Conservation (phyloP, 129 eudicot species). For the Artemisia argyi region DNA sequence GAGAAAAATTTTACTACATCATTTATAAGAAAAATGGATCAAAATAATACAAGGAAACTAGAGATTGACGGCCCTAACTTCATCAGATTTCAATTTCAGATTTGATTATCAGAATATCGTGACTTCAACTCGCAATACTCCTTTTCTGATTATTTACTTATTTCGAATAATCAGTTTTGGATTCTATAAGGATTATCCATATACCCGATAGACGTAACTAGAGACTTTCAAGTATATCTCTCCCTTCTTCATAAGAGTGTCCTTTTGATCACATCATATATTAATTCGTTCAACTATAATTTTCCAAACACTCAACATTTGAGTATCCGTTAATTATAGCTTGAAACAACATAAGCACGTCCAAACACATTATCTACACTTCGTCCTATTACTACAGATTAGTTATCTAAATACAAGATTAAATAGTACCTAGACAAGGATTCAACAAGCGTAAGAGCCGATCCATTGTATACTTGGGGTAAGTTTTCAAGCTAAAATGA, state of each 20-base stretch:
- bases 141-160: too few species aligned
- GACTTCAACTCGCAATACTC: too few species aligned
- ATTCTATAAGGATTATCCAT: too few species aligned
- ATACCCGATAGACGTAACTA: too few species aligned
- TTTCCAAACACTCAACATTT: too few species aligned
- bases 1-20: neutral
- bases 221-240: too few species aligned
- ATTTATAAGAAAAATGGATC: slow-evolving; percentile 9
- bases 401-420: neutral
- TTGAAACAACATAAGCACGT: neutral
- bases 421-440: slow-evolving; percentile 80
- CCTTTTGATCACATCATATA: too few species aligned
- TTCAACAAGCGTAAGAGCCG: slow-evolving; percentile 92
- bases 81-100: too few species aligned
- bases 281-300: too few species aligned
- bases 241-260: too few species aligned
- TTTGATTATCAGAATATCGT: too few species aligned
- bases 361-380: neutral
- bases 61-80: slow-evolving; percentile 2
- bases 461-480: slow-evolving; percentile 74
- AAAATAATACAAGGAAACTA: neutral
- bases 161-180: too few species aligned
- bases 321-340: neutral
- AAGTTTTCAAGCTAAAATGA: slow-evolving; percentile 72
- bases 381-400: neutral